Percentiles rank a stretch among this genome's conserved stretches.
Conservation (phyloP, 371 early-diverging fungal species). For the Zychaea mexicana region DNA sequence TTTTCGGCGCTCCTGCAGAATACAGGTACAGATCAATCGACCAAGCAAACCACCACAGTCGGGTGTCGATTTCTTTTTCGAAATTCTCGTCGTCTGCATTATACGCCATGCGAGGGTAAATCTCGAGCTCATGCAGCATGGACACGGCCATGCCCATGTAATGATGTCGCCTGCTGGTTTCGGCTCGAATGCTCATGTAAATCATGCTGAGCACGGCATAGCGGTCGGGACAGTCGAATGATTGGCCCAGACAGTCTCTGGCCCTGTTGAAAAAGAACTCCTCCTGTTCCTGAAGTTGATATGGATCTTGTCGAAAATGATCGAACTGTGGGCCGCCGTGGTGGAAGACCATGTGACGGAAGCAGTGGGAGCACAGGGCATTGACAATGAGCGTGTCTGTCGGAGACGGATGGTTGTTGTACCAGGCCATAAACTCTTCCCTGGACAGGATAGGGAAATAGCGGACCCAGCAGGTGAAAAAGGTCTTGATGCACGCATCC, state of each 20-base stretch:
- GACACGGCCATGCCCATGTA: constrained; percentile 53
- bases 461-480: constrained; percentile 49
- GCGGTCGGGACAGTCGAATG: constrained; percentile 47
- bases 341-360: constrained; percentile 40
- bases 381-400: constrained; percentile 46
- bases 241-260: constrained; percentile 38
- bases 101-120: constrained; percentile 42
- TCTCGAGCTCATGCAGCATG: constrained; percentile 39
- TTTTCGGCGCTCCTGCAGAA: constrained; percentile 38
- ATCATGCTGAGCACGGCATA: constrained; percentile 34
- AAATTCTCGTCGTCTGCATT: constrained; percentile 39
- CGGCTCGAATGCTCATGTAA: constrained; percentile 31
- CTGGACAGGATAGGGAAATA: constrained; percentile 32
- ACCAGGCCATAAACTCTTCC: constrained; percentile 48
- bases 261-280: constrained; percentile 49
- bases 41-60: constrained; percentile 57
- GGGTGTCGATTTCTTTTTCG: constrained; percentile 50
- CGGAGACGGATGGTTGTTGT: constrained; percentile 30
- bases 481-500: constrained; percentile 43
- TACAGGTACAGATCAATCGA: constrained; percentile 44
- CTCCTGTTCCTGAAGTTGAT: constrained; percentile 45
- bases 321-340: constrained; percentile 31
- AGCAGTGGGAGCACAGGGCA: constrained; percentile 37
- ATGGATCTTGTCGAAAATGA: constrained; percentile 32
- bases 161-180: constrained; percentile 33